A percentile compares a stretch with the other conserved stretches of the same genome.
phyloP scores from a whole-genome alignment of 164 flowering plant genomes.

The Magnolia changhungtana region DNA sequence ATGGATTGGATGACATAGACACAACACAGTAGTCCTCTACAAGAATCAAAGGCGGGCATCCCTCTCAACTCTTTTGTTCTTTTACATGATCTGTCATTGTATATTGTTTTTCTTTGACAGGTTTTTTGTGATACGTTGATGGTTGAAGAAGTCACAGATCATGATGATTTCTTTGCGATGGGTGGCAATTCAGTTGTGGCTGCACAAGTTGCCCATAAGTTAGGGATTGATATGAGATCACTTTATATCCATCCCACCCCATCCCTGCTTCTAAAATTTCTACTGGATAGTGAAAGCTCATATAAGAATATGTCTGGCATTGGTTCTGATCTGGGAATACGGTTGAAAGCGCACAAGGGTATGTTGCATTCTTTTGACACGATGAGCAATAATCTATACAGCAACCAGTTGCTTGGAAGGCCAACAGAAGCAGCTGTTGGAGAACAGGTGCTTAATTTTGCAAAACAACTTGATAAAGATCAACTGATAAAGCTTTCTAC shows the following conservation, averaged over 20 bases:
- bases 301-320: conserved; percentile 5
- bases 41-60: too few relatives aligned
- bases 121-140: conserved; percentile 65
- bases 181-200: conserved; percentile 92
- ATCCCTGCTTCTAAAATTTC: conserved; percentile 45
- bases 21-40: too few relatives aligned
- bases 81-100: not conserved
- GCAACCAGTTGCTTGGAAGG: conserved; percentile 9
- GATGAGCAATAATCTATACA: not conserved
- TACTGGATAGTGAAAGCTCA: conserved; percentile 30
- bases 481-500: conserved; percentile 1
- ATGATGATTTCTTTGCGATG: conserved; percentile 77
- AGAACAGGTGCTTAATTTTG: not conserved
- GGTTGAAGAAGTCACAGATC: conserved; percentile 47
- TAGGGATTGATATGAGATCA: conserved; percentile 74
- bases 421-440: not conserved
- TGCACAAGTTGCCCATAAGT: conserved; percentile 66
- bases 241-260: conserved; percentile 68
- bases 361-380: conserved; percentile 4
- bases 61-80: too few relatives aligned
- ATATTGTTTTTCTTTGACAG: conserved; percentile 27
- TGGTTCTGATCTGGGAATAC: conserved; percentile 18
- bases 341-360: conserved; percentile 17
- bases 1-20: too few relatives aligned
- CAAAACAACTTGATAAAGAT: not conserved